Percentiles rank a stretch among this genome's conserved stretches.
Evolutionary conservation across 176 grass and related monocot species (phyloP).

Genomic region (Oryza brachyantha): DNA sequence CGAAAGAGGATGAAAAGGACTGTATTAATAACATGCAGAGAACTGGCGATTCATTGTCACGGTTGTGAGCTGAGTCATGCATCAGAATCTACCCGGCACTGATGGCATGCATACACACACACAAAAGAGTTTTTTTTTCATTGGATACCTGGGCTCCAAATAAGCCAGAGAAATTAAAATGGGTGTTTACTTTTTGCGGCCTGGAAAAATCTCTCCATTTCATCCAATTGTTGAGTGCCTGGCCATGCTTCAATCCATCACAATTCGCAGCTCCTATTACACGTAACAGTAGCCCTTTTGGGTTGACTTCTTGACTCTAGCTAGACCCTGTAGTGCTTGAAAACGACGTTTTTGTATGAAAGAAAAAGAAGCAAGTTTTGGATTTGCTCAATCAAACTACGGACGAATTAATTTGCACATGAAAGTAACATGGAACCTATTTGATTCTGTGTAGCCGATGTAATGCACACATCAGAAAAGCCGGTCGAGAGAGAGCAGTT

Average conservation of each 20-base stretch:
- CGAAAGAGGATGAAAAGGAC: neutral
- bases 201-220: neutral
- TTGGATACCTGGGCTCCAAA: neutral
- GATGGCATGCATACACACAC: no score
- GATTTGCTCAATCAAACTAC: neutral
- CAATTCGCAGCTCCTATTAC: neutral
- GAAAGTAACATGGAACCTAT: neutral
- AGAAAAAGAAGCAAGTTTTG: neutral
- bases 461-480: neutral
- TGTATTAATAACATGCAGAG: neutral
- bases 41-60: neutral
- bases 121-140: neutral
- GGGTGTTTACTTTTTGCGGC: neutral
- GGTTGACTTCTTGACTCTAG: slow-evolving; percentile 20
- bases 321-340: neutral
- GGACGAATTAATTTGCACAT: neutral
- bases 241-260: neutral
- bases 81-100: neutral
- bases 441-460: slow-evolving; percentile 13
- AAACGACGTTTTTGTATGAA: neutral
- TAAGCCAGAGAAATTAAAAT: neutral
- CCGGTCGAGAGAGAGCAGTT: neutral
- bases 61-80: neutral
- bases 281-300: neutral
- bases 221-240: neutral